These are phyloP conservation scores for Penicillium fuscoglaucum DNA, from an alignment of 2,329 filamentous ascomycete genomes.

Conservation along the genomic window DNA sequence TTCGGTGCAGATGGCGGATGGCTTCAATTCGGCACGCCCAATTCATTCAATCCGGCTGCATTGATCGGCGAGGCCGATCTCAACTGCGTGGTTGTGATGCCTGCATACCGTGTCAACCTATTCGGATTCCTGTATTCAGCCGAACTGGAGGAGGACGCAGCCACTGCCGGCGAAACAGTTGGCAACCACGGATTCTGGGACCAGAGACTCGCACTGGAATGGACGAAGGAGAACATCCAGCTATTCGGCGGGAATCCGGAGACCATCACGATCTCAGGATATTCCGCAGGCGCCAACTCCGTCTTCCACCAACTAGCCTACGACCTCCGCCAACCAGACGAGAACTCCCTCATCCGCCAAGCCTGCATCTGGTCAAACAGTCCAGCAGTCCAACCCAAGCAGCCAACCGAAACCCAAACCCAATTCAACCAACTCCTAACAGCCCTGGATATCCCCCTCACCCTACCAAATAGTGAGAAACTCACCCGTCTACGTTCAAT, in stretches of 20 bases:
- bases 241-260: conserved; percentile 53
- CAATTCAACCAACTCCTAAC: conserved; percentile 55
- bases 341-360: conserved; percentile 51
- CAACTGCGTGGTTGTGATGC: conserved; percentile 54
- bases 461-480: conserved; percentile 46
- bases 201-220: conserved; percentile 56
- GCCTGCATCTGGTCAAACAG: conserved; percentile 58
- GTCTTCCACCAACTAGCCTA: conserved; percentile 59
- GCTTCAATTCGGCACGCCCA: conserved; percentile 57
- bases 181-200: conserved; percentile 61
- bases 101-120: conserved; percentile 58
- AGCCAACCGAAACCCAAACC: conserved; percentile 46
- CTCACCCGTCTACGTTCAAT: conserved; percentile 47
- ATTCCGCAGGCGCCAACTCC: conserved; percentile 56
- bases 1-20: conserved; percentile 54
- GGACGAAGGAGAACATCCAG: conserved; percentile 53
- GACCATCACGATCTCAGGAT: conserved; percentile 57
- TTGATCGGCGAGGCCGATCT: conserved; percentile 53
- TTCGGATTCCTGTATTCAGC: conserved; percentile 57
- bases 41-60: conserved; percentile 46
- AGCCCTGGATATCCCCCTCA: conserved; percentile 46
- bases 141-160: conserved; percentile 41
- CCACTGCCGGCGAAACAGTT: conserved; percentile 36
- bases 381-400: conserved; percentile 55
- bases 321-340: conserved; percentile 52